These are phyloP conservation scores for Haplosporangium sp. DNA, from an alignment of 371 early-diverging fungal genomes.

Conservation along the genomic window DNA sequence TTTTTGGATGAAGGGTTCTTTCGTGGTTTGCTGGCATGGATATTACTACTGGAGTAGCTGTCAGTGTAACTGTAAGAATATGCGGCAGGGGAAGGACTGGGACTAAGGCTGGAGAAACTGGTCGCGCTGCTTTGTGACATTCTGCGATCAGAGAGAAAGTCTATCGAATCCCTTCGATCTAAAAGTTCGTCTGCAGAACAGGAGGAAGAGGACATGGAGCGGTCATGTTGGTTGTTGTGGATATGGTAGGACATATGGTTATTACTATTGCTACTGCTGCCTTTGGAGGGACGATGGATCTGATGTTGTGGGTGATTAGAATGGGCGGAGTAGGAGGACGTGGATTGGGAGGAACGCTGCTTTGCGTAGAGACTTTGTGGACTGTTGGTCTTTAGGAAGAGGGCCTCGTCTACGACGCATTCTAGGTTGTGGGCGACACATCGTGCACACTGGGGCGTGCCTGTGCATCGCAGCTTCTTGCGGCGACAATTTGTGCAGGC, in stretches of 20 bases:
- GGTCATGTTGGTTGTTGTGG: conserved; percentile 6
- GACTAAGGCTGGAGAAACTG: conserved; percentile 48
- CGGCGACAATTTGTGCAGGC: conserved; percentile 55
- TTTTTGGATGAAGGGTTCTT: conserved; percentile 24
- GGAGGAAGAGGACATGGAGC: conserved; percentile 38
- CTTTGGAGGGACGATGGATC: conserved; percentile 13
- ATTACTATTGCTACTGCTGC: conserved; percentile 2
- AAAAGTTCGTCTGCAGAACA: conserved; percentile 35
- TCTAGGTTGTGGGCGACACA: conserved; percentile 52
- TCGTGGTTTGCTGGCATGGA: conserved; percentile 6
- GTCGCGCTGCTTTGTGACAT: conserved; percentile 46
- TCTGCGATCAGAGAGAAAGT: conserved; percentile 39
- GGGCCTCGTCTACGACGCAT: conserved; percentile 49
- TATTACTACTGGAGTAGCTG: conserved; percentile 6
- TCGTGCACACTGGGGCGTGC: conserved; percentile 49
- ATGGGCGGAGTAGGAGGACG: conserved; percentile 11
- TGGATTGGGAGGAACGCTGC: conserved; percentile 9
- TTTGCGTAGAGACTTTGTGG: conserved; percentile 22
- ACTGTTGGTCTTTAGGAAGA: conserved; percentile 51
- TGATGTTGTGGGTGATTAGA: conserved; percentile 13
- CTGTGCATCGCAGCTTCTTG: conserved; percentile 51
- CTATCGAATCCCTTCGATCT: conserved; percentile 17
- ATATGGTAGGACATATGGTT: not conserved
- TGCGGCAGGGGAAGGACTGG: conserved; percentile 42
- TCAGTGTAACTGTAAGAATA: conserved; percentile 32